phyloP scores from a whole-genome alignment of 768 basidiomycete species.

The Boletales sp. region DNA sequence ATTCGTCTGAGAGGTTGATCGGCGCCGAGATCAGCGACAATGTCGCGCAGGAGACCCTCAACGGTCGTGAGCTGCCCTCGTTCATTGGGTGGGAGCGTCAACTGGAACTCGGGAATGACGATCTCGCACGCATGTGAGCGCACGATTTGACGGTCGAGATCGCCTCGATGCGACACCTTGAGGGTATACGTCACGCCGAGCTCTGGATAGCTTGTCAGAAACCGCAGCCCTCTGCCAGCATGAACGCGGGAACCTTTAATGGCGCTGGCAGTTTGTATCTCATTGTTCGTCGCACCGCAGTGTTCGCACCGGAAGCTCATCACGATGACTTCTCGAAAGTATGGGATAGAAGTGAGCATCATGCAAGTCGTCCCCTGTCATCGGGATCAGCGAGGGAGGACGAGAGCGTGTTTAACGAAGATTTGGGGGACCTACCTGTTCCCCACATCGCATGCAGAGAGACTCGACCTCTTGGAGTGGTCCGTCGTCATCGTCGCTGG shows the following conservation, averaged over 20 bases:
- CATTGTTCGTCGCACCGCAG: constrained; percentile 88
- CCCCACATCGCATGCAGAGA: constrained; percentile 88
- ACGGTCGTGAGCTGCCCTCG: constrained; percentile 96
- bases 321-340: constrained; percentile 91
- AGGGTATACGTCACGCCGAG: constrained; percentile 82
- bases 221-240: no score
- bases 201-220: constrained; percentile 41
- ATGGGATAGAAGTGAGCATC: constrained; percentile 91
- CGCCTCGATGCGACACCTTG: constrained; percentile 65
- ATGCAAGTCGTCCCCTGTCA: constrained; percentile 82
- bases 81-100: constrained; percentile 79
- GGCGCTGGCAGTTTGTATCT: constrained; percentile 85
- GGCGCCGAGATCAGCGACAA: constrained; percentile 70
- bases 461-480: constrained; percentile 84
- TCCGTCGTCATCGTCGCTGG: constrained; percentile 32
- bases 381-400: constrained; percentile 8
- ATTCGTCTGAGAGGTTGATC: constrained; percentile 84
- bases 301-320: constrained; percentile 97
- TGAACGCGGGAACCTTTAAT: constrained; percentile 60
- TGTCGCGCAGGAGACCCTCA: constrained; percentile 86
- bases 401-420: neutral
- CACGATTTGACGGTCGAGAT: constrained; percentile 91
- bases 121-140: constrained; percentile 83
- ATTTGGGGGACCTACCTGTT: constrained; percentile 60
- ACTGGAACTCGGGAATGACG: constrained; percentile 79